Base-by-base conservation (phyloP, 805 yeast genomes). In the Saturnispora zaruensis region DNA sequence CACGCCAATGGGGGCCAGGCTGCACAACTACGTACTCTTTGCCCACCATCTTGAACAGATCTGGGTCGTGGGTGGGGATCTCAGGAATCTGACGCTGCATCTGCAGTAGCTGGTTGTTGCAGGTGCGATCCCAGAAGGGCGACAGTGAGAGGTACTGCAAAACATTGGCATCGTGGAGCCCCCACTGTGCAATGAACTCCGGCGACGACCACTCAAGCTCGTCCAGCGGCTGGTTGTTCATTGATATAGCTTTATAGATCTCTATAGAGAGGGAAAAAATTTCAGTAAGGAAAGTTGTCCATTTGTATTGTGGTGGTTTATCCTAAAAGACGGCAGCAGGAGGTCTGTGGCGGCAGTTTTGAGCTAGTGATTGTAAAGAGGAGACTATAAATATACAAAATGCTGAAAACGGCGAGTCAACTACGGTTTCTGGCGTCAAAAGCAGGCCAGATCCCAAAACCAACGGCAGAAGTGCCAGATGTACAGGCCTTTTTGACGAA, bases 171-270 rank as follows among this genome's bases (percentile, higher is more conserved):
- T 95, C 85, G 42, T 89, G 75, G 23, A 93, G 76, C 0, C 96
- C 97, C 63, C 81, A 82, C 48, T 82, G 78, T 63, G 89, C 96
- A 55, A 93, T 88, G 95, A 96, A 93, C 66, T 93, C 99, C 1
- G 99, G 98, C 3, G 93, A 84, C 56, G 90, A 79, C 99, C 99
- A 93, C 65, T 90, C 98, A 40, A 93, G 75, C 60, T 91, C 97
- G 62, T 90, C 97, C 25, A 90, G 71, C 28, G 36, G 32, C 7
- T 21, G 37, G 23, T 21, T 14, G 73, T 72, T 28, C 45, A 30
- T 43, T 5, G 11, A 21, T 13, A 11, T 21, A 6, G 16, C 11
- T 16, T 23, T 11, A 38, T 13, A 23, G 28, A n/a, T n/a, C n/a
- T n/a, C n/a, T n/a, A n/a, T n/a, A n/a, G n/a, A 11, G n/a, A 5